Evolutionary conservation across 495 filamentous ascomycete genomes (phyloP).

Genomic region (Hypoxylon rickii): DNA sequence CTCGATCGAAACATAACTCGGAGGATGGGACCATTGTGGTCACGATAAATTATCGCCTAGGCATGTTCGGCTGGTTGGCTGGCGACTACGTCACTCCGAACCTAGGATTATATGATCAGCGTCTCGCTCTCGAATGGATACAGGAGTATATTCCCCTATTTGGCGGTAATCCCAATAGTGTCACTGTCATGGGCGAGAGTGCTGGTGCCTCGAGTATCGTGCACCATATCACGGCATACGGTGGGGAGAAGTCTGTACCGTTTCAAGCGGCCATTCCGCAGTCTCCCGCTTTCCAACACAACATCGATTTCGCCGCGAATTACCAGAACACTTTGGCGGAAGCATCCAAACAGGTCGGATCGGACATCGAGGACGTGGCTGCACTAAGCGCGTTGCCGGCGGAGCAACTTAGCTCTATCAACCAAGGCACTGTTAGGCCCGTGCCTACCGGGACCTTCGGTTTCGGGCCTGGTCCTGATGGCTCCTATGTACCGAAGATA

Average conservation of each 20-base stretch:
- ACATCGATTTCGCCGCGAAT: conserved; percentile 12
- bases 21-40: conserved; percentile 60
- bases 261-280: conserved; percentile 37
- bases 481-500: conserved; percentile 58
- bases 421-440: conserved; percentile 51
- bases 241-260: conserved; percentile 37
- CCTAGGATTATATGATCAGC: conserved; percentile 66
- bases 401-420: conserved; percentile 53
- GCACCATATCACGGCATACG: conserved; percentile 65
- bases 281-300: conserved; percentile 36
- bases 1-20: conserved; percentile 55
- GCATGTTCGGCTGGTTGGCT: conserved; percentile 57
- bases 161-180: conserved; percentile 60
- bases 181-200: conserved; percentile 69
- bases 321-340: conserved; percentile 22
- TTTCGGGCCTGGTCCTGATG: conserved; percentile 65
- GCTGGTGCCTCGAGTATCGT: conserved; percentile 59
- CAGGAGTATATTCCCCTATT: conserved; percentile 65
- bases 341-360: conserved; percentile 7
- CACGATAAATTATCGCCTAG: conserved; percentile 65
- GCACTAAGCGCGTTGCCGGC: conserved; percentile 56
- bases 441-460: conserved; percentile 55
- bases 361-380: conserved; percentile 47
- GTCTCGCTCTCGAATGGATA: conserved; percentile 68
- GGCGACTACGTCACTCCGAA: conserved; percentile 61